A percentile compares a stretch with the other conserved stretches of the same genome.
These are phyloP conservation scores for Dactylellina haptotyla DNA, from an alignment of 2,329 filamentous ascomycete genomes.

Conservation along the genomic window DNA sequence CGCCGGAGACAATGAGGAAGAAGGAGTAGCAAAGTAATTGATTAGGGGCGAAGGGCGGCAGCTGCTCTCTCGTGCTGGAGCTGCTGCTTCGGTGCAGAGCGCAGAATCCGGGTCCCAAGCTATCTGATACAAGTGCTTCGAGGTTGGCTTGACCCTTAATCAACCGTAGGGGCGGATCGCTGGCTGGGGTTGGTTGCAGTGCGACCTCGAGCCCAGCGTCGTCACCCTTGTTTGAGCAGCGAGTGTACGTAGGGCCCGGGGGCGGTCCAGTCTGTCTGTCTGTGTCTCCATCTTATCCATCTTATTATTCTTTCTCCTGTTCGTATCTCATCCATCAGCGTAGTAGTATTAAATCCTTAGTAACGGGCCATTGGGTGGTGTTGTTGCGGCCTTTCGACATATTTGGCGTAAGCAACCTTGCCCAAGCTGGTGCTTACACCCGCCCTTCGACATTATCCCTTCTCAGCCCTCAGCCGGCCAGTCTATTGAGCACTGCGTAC, in stretches of 20 bases:
- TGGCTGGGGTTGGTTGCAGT: conserved; percentile 15
- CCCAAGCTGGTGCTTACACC: conserved; percentile 42
- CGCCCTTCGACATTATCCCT: neutral
- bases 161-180: conserved; percentile 9
- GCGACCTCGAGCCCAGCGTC: conserved; percentile 15
- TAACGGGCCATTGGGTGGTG: neutral
- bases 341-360: neutral
- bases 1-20: neutral
- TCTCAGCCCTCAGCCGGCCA: conserved; percentile 28
- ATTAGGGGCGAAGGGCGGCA: neutral
- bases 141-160: conserved; percentile 53
- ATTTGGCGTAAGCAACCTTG: conserved; percentile 38
- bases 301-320: neutral
- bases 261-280: conserved; percentile 2
- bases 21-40: neutral
- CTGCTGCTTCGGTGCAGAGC: conserved; percentile 5
- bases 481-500: neutral
- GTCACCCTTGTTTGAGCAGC: conserved; percentile 52
- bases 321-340: neutral
- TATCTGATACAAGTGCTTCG: conserved; percentile 27
- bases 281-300: neutral
- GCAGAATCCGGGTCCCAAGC: too few species aligned
- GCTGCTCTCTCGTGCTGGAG: neutral
- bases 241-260: conserved; percentile 38
- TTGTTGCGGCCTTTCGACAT: conserved; percentile 3